These are phyloP conservation scores for Neurospora tetrasperma DNA, from an alignment of 495 filamentous ascomycete genomes.

Conservation along the genomic window DNA sequence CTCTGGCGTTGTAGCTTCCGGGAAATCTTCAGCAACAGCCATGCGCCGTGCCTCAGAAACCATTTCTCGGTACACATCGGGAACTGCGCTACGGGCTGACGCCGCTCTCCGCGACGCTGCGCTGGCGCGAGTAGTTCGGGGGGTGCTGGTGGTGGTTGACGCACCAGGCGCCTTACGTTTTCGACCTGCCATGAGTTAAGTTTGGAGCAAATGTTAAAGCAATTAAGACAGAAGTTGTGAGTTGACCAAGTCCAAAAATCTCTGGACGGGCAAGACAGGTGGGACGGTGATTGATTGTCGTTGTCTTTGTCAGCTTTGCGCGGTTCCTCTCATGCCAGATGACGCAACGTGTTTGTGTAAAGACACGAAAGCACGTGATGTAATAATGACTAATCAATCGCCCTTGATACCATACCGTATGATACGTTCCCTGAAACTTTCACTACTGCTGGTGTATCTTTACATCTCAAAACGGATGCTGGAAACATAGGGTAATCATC, in stretches of 20 bases:
- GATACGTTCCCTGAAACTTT: not conserved
- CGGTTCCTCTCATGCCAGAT: not conserved
- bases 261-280: not conserved
- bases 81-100: slow-evolving; percentile 1
- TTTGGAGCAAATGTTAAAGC: not conserved
- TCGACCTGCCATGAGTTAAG: slow-evolving; percentile 11
- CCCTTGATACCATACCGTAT: not conserved
- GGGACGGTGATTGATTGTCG: not conserved
- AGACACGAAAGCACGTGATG: not conserved
- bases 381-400: not conserved
- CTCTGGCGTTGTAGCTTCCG: slow-evolving; percentile 5
- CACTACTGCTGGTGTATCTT: not conserved
- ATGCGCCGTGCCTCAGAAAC: slow-evolving; percentile 5
- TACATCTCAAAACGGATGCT: not conserved
- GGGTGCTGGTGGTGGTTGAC: not conserved
- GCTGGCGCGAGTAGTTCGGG: slow-evolving; percentile 8
- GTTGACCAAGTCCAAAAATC: not conserved
- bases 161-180: slow-evolving; percentile 14
- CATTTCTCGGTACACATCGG: slow-evolving; percentile 14
- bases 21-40: not conserved
- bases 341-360: not conserved
- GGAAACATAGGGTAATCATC: not conserved
- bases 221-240: not conserved
- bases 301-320: not conserved
- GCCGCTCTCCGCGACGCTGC: slow-evolving; percentile 2